Evolutionary conservation across 352 stramenopile genomes (phyloP).

Genomic region (Plasmopara halstedii): DNA sequence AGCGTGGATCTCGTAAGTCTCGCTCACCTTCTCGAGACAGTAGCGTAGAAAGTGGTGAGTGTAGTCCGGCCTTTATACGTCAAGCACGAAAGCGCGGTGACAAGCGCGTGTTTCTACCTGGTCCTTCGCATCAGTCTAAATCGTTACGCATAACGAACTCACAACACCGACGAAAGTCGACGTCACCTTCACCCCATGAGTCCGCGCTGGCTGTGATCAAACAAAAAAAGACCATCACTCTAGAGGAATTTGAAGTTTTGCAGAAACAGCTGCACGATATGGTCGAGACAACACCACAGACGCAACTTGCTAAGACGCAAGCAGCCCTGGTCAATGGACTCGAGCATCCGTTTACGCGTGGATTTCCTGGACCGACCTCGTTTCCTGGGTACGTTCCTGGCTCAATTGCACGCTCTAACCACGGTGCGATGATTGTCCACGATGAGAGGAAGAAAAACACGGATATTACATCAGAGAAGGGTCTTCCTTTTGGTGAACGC

Average conservation of each 20-base stretch:
- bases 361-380: constrained; percentile 19
- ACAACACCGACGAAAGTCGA: constrained; percentile 21
- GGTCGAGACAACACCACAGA: constrained; percentile 55
- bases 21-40: constrained; percentile 25
- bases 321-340: constrained; percentile 38
- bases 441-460: constrained; percentile 12
- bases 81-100: constrained; percentile 33
- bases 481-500: constrained; percentile 37
- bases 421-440: constrained; percentile 13
- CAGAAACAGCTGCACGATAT: constrained; percentile 54
- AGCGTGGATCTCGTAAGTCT: constrained; percentile 7
- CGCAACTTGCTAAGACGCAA: constrained; percentile 48
- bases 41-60: constrained; percentile 16
- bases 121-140: constrained; percentile 39
- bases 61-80: constrained; percentile 22
- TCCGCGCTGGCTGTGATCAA: constrained; percentile 58
- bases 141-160: constrained; percentile 28
- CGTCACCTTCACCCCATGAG: constrained; percentile 31
- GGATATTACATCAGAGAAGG: constrained; percentile 14
- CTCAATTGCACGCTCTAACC: constrained; percentile 24
- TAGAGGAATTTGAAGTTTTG: constrained; percentile 67
- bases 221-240: constrained; percentile 69
- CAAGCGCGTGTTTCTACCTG: constrained; percentile 38
- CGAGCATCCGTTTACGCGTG: constrained; percentile 24
- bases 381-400: constrained; percentile 32